A percentile compares a stretch with the other conserved stretches of the same genome.
Evolutionary conservation across 1,139 yeast species (phyloP).

Genomic region (Blastobotrys illinoisensis): DNA sequence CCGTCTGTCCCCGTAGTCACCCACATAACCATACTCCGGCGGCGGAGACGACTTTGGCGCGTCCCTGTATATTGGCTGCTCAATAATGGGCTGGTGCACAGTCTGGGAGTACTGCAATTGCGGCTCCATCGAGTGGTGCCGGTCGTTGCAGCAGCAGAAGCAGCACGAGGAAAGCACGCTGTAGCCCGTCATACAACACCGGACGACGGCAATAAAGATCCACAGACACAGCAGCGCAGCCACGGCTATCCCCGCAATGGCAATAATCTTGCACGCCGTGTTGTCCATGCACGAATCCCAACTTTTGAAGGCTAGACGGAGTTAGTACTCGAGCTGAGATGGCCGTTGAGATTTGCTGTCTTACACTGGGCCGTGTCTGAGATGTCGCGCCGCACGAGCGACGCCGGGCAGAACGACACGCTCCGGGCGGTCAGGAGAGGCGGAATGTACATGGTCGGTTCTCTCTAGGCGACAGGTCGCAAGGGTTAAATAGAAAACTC

Average conservation of each 20-base stretch:
- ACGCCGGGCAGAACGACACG: constrained; percentile 1
- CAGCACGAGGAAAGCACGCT: constrained; percentile 37
- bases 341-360: background rate
- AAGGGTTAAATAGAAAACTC: background rate
- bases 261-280: constrained; percentile 66
- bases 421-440: background rate
- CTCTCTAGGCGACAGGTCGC: background rate
- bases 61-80: constrained; percentile 2
- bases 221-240: constrained; percentile 40
- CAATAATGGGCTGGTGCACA: background rate
- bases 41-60: constrained; percentile 8
- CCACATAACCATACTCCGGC: constrained; percentile 17
- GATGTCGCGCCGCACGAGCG: constrained; percentile 10
- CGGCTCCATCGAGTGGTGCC: constrained; percentile 13
- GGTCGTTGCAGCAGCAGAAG: constrained; percentile 37
- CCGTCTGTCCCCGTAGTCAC: constrained; percentile 16
- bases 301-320: constrained; percentile 42
- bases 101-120: constrained; percentile 3
- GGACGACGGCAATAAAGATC: constrained; percentile 37
- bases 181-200: constrained; percentile 40
- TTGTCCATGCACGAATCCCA: constrained; percentile 85
- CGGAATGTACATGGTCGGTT: constrained; percentile 2
- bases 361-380: constrained; percentile 11
- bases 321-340: background rate
- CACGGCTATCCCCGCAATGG: constrained; percentile 65